A percentile compares a stretch with the other conserved stretches of the same genome.
Conservation (phyloP, 2,329 filamentous ascomycete genomes). For the Fusarium odoratissimum region DNA sequence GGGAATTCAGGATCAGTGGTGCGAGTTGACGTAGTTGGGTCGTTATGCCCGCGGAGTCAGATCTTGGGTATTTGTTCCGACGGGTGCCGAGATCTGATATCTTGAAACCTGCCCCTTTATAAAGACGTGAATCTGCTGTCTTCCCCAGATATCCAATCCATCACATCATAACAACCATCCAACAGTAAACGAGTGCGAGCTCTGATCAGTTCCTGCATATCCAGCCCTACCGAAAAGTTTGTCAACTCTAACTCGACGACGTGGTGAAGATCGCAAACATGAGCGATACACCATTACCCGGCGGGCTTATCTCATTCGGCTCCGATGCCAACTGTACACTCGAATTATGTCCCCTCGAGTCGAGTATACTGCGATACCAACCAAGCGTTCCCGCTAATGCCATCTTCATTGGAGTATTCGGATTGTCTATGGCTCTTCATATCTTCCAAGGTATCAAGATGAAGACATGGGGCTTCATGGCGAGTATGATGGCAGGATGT, state of each 20-base stretch:
- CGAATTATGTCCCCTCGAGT: constrained; percentile 40
- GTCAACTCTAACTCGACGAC: not conserved
- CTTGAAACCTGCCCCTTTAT: constrained; percentile 2
- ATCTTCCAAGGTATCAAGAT: constrained; percentile 35
- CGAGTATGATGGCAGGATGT: constrained; percentile 64
- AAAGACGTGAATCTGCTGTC: not conserved
- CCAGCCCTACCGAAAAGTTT: not conserved
- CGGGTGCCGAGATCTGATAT: not conserved
- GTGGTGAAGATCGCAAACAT: not conserved
- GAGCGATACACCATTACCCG: constrained; percentile 26
- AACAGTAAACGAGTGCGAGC: not conserved
- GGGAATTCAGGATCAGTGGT: not conserved
- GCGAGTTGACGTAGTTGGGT: constrained; percentile 14
- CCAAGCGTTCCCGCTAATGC: constrained; percentile 37
- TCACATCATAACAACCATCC: not conserved
- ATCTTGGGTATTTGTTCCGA: not conserved
- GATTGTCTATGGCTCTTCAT: constrained; percentile 30
- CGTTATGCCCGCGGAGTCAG: constrained; percentile 2
- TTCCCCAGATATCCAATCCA: not conserved
- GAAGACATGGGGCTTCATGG: constrained; percentile 54
- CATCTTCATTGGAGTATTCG: constrained; percentile 38
- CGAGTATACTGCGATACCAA: constrained; percentile 40
- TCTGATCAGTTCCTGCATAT: not conserved
- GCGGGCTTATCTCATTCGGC: constrained; percentile 41
- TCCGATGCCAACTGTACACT: constrained; percentile 42